Evolutionary conservation across 257 asterid genomes (phyloP).

Genomic region (Solanum gracilifrons): DNA sequence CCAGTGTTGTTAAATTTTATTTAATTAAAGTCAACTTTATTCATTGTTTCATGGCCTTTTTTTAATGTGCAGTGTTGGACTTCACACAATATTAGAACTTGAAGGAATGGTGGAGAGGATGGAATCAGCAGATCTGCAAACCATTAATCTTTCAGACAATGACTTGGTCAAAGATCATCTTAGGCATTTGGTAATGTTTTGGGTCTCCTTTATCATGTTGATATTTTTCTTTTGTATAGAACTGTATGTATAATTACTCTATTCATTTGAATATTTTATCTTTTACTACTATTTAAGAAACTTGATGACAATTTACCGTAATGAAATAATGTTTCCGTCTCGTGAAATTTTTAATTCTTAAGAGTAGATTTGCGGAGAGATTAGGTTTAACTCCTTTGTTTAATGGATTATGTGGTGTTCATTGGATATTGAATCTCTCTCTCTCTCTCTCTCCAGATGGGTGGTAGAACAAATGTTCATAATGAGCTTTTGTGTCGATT

Average conservation of each 20-base stretch:
- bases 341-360: neutral
- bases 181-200: constrained; percentile 64
- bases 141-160: constrained; percentile 65
- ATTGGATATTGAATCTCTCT: neutral
- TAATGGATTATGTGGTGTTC: neutral
- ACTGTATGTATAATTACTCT: neutral
- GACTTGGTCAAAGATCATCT: constrained; percentile 92
- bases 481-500: constrained; percentile 86
- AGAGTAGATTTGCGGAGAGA: neutral
- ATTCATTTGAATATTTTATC: neutral
- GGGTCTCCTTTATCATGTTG: neutral
- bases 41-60: neutral
- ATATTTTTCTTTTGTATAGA: neutral
- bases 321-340: neutral
- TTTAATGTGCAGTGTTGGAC: constrained; percentile 59
- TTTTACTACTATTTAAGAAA: neutral
- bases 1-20: neutral
- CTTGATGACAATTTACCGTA: neutral
- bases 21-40: neutral
- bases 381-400: neutral
- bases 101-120: constrained; percentile 53
- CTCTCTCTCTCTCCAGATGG: constrained; percentile 48
- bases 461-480: constrained; percentile 72
- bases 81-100: constrained; percentile 65
- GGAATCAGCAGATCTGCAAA: constrained; percentile 41